A percentile compares a stretch with the other conserved stretches of the same genome.
Conservation (phyloP, 495 filamentous ascomycete genomes). For the Penicillium atrosanguineum region DNA sequence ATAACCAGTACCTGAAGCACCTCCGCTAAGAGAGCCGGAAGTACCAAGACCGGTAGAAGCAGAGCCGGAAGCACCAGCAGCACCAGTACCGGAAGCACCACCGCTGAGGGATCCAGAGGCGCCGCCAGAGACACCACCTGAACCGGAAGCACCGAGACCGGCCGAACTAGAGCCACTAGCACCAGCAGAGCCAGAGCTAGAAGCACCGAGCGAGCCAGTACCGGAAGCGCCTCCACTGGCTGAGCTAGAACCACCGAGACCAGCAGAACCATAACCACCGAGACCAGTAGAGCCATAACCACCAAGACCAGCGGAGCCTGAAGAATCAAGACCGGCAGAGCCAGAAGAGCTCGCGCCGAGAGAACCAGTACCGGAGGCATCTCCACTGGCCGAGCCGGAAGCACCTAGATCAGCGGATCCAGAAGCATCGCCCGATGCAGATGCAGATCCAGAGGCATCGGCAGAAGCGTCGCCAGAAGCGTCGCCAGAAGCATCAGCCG, state of each 20-base stretch:
- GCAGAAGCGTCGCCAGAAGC: background rate
- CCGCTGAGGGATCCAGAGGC: background rate
- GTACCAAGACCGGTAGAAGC: background rate
- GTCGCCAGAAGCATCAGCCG: constrained; percentile 1
- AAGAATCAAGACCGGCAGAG: background rate
- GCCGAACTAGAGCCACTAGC: constrained; percentile 5
- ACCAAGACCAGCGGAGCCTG: background rate
- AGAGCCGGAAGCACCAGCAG: constrained; percentile 2
- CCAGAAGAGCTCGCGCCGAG: too few species aligned
- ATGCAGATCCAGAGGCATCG: background rate
- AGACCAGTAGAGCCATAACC: too few species aligned
- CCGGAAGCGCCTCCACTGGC: background rate
- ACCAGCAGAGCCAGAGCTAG: background rate
- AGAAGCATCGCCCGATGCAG: too few species aligned
- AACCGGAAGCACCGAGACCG: background rate
- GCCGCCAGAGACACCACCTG: background rate
- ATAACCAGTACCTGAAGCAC: background rate
- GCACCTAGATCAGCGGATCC: background rate
- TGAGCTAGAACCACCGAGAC: constrained; percentile 4
- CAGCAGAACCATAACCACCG: too few species aligned
- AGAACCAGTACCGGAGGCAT: too few species aligned
- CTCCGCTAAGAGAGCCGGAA: background rate
- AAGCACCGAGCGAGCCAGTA: background rate
- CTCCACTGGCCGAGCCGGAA: background rate
- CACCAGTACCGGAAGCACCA: background rate